A percentile compares a stretch with the other conserved stretches of the same genome.
Evolutionary conservation across 1,284 basidiomycete genomes (phyloP).

Genomic region (Entoloma clypeatum): DNA sequence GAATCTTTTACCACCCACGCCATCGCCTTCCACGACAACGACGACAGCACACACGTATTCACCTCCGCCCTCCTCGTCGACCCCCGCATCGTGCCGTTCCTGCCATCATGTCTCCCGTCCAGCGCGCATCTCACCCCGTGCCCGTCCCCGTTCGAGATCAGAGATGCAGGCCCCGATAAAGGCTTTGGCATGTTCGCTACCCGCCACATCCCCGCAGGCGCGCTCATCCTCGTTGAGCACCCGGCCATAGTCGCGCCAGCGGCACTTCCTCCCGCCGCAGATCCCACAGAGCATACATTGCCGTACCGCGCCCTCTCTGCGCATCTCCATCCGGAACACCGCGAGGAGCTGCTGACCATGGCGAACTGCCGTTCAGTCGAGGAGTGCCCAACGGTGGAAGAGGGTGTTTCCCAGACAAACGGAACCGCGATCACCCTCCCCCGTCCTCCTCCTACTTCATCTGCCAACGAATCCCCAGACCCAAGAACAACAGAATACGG

Average conservation of each 20-base stretch:
- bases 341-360: slow-evolving; percentile 26
- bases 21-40: slow-evolving; percentile 13
- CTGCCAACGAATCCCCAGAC: no score
- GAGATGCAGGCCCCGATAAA: slow-evolving; percentile 25
- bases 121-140: slow-evolving; percentile 10
- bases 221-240: slow-evolving; percentile 34
- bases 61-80: slow-evolving; percentile 17
- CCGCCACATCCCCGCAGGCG: slow-evolving; percentile 30
- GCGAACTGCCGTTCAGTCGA: slow-evolving; percentile 26
- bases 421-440: slow-evolving; percentile 31
- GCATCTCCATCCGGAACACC: slow-evolving; percentile 21
- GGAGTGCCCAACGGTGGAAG: slow-evolving; percentile 30
- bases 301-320: slow-evolving; percentile 28
- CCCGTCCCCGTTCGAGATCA: slow-evolving; percentile 24
- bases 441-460: no score
- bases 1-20: slow-evolving; percentile 15
- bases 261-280: slow-evolving; percentile 21
- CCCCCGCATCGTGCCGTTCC: slow-evolving; percentile 13
- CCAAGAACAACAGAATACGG: no score
- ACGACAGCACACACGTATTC: slow-evolving; percentile 7
- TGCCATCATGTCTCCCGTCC: slow-evolving; percentile 13
- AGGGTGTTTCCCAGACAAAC: slow-evolving; percentile 37
- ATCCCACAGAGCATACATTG: slow-evolving; percentile 15
- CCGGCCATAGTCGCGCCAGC: slow-evolving; percentile 35
- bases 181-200: slow-evolving; percentile 38